Conservation (phyloP, 495 filamentous ascomycete genomes). For the Talaromyces stipitatus region DNA sequence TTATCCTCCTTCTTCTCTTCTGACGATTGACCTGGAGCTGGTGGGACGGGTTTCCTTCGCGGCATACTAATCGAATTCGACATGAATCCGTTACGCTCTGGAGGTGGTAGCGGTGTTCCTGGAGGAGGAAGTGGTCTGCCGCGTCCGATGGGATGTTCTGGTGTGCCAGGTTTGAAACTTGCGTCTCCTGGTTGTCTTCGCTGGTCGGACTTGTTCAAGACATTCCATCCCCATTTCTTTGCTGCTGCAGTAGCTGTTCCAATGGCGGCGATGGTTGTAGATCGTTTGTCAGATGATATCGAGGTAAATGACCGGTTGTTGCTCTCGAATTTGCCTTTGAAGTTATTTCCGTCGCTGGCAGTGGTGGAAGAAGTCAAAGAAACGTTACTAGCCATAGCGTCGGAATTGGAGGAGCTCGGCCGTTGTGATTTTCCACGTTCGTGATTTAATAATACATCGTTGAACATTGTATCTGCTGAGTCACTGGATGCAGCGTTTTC, state of each 20-base stretch:
- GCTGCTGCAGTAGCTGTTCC: slow-evolving; percentile 68
- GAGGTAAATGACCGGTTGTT: slow-evolving; percentile 32
- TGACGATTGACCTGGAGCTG: slow-evolving; percentile 21
- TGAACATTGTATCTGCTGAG: slow-evolving; percentile 15
- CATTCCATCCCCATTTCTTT: slow-evolving; percentile 76
- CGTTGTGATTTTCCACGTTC: not conserved
- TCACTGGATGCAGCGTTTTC: slow-evolving; percentile 5
- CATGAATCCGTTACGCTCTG: slow-evolving; percentile 56
- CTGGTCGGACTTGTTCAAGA: slow-evolving; percentile 51
- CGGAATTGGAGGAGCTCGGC: not conserved
- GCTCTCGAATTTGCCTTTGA: slow-evolving; percentile 35
- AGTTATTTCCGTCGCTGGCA: slow-evolving; percentile 23
- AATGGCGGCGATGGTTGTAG: slow-evolving; percentile 44
- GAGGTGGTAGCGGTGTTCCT: slow-evolving; percentile 63
- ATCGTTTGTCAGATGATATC: slow-evolving; percentile 25
- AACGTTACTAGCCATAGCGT: not conserved
- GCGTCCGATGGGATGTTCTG: slow-evolving; percentile 63
- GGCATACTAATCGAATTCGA: slow-evolving; percentile 48
- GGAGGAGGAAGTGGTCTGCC: slow-evolving; percentile 47
- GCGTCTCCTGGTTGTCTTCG: slow-evolving; percentile 25
- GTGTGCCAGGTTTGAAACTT: slow-evolving; percentile 39
- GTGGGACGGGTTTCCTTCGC: slow-evolving; percentile 52
- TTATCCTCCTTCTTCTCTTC: slow-evolving; percentile 13
- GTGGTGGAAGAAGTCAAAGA: slow-evolving; percentile 10
- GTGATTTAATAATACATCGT: slow-evolving; percentile 10